Evolutionary conservation across 352 stramenopile species (phyloP).

Genomic region (Pythium brassicae): DNA sequence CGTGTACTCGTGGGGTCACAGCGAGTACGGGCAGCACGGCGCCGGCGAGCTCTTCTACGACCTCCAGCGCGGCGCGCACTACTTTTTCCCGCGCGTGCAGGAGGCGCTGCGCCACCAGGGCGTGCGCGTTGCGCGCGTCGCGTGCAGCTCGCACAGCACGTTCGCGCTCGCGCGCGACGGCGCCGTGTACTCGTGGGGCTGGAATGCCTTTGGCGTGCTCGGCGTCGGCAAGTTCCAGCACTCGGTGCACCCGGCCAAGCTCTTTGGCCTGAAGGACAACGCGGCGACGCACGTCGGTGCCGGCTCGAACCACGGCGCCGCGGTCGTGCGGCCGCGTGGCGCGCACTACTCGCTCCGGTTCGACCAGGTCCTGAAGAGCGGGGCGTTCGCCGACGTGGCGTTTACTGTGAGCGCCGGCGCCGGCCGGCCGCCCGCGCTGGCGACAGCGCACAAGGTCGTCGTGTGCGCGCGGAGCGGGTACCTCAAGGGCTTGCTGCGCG

Average conservation of each 20-base stretch:
- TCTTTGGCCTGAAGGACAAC: conserved; percentile 62
- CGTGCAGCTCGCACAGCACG: conserved; percentile 75
- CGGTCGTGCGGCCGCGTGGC: conserved; percentile 48
- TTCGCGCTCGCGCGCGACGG: conserved; percentile 54
- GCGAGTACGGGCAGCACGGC: conserved; percentile 80
- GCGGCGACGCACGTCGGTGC: conserved; percentile 44
- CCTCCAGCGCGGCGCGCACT: conserved; percentile 70
- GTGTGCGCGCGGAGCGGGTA: conserved; percentile 60
- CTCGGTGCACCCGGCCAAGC: conserved; percentile 56
- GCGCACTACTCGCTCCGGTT: conserved; percentile 63
- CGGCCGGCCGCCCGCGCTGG: neutral
- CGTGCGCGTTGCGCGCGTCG: conserved; percentile 24
- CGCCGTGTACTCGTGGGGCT: conserved; percentile 82
- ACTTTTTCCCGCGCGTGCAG: conserved; percentile 63
- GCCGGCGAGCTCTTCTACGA: conserved; percentile 60
- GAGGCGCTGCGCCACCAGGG: conserved; percentile 39
- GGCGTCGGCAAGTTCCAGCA: conserved; percentile 74
- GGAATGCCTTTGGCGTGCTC: conserved; percentile 76
- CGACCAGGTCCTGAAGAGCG: conserved; percentile 40
- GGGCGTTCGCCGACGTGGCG: conserved; percentile 51
- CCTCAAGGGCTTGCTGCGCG: conserved; percentile 47
- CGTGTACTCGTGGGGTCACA: conserved; percentile 80
- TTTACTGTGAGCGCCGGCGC: conserved; percentile 30
- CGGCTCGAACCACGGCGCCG: conserved; percentile 66
- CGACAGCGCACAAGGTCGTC: conserved; percentile 42